These are phyloP conservation scores for Magnusiomyces paraingens DNA, from an alignment of 1,139 yeast species.

Conservation along the genomic window DNA sequence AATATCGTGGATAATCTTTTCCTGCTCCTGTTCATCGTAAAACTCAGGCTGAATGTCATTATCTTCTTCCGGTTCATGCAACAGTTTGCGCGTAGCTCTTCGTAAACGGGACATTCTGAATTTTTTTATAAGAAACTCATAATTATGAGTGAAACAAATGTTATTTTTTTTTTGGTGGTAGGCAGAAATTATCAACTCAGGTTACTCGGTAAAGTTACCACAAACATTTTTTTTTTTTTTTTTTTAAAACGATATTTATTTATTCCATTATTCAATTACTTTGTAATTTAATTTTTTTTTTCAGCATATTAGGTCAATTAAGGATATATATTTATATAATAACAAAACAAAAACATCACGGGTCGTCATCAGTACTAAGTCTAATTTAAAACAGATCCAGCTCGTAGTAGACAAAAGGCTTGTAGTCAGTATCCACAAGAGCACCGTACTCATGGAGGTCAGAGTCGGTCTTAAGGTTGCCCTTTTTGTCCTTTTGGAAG, in stretches of 20 bases:
- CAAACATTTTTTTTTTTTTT: slow-evolving; percentile 31
- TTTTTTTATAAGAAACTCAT: slow-evolving; percentile 7
- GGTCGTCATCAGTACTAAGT: no score
- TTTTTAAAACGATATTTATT: slow-evolving; percentile 39
- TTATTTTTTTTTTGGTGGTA: neutral
- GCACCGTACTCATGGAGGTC: slow-evolving; percentile 82
- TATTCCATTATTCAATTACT: no score
- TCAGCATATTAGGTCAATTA: slow-evolving; percentile 53
- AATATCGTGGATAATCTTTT: slow-evolving; percentile 25
- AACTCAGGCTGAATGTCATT: slow-evolving; percentile 17
- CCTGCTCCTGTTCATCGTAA: slow-evolving; percentile 29
- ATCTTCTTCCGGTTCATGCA: slow-evolving; percentile 16
- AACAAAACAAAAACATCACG: slow-evolving; percentile 3
- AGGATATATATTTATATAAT: slow-evolving; percentile 55
- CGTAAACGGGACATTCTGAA: slow-evolving; percentile 23
- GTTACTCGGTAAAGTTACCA: slow-evolving; percentile 20
- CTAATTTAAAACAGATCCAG: slow-evolving; percentile 11
- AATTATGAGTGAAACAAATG: slow-evolving; percentile 12
- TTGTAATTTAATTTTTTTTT: neutral
- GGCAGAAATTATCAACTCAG: slow-evolving; percentile 7
- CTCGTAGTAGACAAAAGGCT: slow-evolving; percentile 64
- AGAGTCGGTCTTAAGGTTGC: slow-evolving; percentile 51
- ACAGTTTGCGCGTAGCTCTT: slow-evolving; percentile 22
- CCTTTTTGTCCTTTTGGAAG: slow-evolving; percentile 54
- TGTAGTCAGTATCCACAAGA: slow-evolving; percentile 88